These are phyloP conservation scores for Cytauxzoon felis DNA, from an alignment of 169 alveolate species.

Conservation along the genomic window DNA sequence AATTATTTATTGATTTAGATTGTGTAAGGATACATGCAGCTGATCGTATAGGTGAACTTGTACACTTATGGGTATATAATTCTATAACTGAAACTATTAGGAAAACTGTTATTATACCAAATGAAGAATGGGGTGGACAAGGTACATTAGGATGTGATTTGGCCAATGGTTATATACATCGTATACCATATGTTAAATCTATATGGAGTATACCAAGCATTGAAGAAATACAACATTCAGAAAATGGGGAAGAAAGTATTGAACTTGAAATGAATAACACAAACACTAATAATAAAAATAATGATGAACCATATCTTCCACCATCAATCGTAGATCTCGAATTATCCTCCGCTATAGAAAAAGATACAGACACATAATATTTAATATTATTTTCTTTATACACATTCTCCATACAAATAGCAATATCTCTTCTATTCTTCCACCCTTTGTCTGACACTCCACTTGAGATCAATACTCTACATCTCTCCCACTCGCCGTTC, in stretches of 20 bases:
- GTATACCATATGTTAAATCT: constrained; percentile 57
- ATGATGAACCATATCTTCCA: constrained; percentile 44
- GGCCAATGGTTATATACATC: constrained; percentile 60
- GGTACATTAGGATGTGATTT: constrained; percentile 72
- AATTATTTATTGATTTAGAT: constrained; percentile 51
- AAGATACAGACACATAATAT: no score
- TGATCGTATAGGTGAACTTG: constrained; percentile 53
- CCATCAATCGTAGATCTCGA: constrained; percentile 33
- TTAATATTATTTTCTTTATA: no score
- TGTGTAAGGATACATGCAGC: constrained; percentile 53
- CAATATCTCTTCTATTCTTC: no score
- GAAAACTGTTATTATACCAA: constrained; percentile 40
- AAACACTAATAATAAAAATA: background rate
- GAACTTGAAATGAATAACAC: constrained; percentile 26
- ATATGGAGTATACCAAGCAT: constrained; percentile 11
- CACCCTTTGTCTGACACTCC: no score
- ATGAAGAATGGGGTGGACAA: constrained; percentile 60
- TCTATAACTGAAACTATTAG: constrained; percentile 56
- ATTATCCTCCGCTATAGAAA: constrained; percentile 8
- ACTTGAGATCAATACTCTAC: no score
- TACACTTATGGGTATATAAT: constrained; percentile 56
- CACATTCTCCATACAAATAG: no score
- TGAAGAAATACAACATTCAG: no score
- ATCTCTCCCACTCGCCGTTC: no score
- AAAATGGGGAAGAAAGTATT: constrained; percentile 15